These are phyloP conservation scores for Brasilioporus rufonigricans DNA, from an alignment of 768 basidiomycete genomes.

Conservation along the genomic window DNA sequence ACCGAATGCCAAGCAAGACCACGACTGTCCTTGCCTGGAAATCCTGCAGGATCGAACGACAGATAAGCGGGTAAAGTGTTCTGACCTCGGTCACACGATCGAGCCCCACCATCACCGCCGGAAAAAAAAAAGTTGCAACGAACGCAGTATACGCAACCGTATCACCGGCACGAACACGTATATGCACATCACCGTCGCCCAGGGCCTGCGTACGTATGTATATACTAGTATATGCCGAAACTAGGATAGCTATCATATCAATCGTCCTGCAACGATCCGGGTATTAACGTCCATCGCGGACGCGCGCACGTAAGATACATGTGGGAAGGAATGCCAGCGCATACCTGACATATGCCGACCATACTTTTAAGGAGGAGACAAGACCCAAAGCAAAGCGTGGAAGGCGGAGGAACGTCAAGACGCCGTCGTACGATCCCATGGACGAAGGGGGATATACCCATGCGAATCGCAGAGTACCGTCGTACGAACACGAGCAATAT, in stretches of 20 bases:
- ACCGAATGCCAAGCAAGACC: no score
- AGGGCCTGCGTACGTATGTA: neutral
- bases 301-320: slow-evolving; percentile 7
- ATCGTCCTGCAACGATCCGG: neutral
- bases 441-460: neutral
- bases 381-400: neutral
- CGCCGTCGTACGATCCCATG: neutral
- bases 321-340: neutral
- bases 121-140: neutral
- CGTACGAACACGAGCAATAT: neutral
- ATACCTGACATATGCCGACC: neutral
- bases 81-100: neutral
- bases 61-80: neutral
- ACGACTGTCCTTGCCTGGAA: no score
- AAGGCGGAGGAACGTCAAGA: neutral
- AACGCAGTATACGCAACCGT: neutral
- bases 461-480: neutral
- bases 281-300: slow-evolving; percentile 8
- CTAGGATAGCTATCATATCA: neutral
- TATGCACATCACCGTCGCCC: neutral
- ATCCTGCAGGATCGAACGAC: no score
- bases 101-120: neutral
- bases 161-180: no score
- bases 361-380: neutral
- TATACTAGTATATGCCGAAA: neutral